These are phyloP conservation scores for Keithomyces neogunnii DNA, from an alignment of 2,329 filamentous ascomycete species.

Conservation along the genomic window DNA sequence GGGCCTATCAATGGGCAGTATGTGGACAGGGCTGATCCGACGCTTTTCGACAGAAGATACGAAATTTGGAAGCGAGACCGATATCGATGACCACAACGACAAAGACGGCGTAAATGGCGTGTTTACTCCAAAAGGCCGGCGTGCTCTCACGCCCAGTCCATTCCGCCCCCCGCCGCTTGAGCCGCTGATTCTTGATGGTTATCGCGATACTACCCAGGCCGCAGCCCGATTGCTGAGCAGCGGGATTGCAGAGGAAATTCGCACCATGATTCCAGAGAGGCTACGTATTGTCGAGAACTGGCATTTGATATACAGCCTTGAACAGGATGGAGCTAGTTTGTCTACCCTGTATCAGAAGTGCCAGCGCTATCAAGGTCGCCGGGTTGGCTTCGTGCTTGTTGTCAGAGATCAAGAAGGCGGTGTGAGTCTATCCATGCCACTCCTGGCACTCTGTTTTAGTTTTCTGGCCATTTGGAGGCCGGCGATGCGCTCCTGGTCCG, in stretches of 20 bases:
- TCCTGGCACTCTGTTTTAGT: neutral
- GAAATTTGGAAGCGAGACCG: slow-evolving; percentile 20
- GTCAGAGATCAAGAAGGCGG: slow-evolving; percentile 69
- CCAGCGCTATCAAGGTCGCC: slow-evolving; percentile 54
- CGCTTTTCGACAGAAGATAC: slow-evolving; percentile 50
- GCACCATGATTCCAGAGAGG: slow-evolving; percentile 77
- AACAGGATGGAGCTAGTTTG: slow-evolving; percentile 84
- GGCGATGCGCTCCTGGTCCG: neutral
- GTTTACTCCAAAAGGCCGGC: slow-evolving; percentile 44
- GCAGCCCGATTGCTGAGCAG: slow-evolving; percentile 60
- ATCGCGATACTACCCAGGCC: slow-evolving; percentile 48
- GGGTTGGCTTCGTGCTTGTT: slow-evolving; percentile 85
- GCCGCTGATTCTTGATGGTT: slow-evolving; percentile 63
- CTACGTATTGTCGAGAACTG: slow-evolving; percentile 83
- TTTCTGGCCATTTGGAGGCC: neutral
- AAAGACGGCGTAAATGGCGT: slow-evolving; percentile 47
- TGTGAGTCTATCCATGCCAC: slow-evolving; percentile 38
- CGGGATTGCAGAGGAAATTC: slow-evolving; percentile 83
- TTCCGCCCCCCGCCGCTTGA: slow-evolving; percentile 86
- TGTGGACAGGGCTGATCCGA: slow-evolving; percentile 57
- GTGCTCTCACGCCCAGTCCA: slow-evolving; percentile 48
- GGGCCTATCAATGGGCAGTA: slow-evolving; percentile 21
- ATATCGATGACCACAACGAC: slow-evolving; percentile 10
- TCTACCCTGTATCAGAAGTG: slow-evolving; percentile 78
- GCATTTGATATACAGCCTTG: slow-evolving; percentile 79